Evolutionary conservation across 768 basidiomycete species (phyloP).

Genomic region (Pleurotus pulmonarius): DNA sequence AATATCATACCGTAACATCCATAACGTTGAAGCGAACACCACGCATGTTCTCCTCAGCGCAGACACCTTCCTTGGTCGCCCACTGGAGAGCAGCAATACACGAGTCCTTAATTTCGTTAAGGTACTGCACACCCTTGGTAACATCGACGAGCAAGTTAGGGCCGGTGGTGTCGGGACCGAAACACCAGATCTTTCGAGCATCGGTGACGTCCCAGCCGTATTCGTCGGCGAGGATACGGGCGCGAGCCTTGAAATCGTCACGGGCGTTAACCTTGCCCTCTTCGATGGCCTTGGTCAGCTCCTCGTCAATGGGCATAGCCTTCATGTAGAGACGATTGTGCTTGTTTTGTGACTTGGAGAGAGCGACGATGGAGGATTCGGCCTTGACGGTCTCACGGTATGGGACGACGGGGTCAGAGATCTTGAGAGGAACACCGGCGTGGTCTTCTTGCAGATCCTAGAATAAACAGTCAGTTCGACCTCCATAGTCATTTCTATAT

Average conservation of each 20-base stretch:
- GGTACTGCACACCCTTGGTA: slow-evolving; percentile 98
- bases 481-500: neutral
- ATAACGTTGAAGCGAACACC: slow-evolving; percentile 94
- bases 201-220: slow-evolving; percentile 99
- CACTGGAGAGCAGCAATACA: slow-evolving; percentile 99
- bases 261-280: slow-evolving; percentile 78
- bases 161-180: slow-evolving; percentile 97
- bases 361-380: slow-evolving; percentile 92
- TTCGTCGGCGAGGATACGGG: slow-evolving; percentile 94
- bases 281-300: slow-evolving; percentile 92
- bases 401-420: slow-evolving; percentile 95
- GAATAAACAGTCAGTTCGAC: slow-evolving; percentile 3
- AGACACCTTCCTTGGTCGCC: slow-evolving; percentile 98
- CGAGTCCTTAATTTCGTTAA: slow-evolving; percentile 99
- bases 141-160: slow-evolving; percentile 96
- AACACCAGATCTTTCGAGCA: slow-evolving; percentile 99
- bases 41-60: slow-evolving; percentile 98
- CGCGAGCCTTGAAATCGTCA: slow-evolving; percentile 97
- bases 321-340: slow-evolving; percentile 98
- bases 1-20: slow-evolving; percentile 75
- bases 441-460: slow-evolving; percentile 99
- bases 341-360: slow-evolving; percentile 99
- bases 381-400: slow-evolving; percentile 97
- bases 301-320: slow-evolving; percentile 91
- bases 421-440: slow-evolving; percentile 98